Percentiles rank a stretch among this genome's conserved stretches.
Evolutionary conservation across 2,329 filamentous ascomycete species (phyloP).

Genomic region (Rutstroemia sp.): DNA sequence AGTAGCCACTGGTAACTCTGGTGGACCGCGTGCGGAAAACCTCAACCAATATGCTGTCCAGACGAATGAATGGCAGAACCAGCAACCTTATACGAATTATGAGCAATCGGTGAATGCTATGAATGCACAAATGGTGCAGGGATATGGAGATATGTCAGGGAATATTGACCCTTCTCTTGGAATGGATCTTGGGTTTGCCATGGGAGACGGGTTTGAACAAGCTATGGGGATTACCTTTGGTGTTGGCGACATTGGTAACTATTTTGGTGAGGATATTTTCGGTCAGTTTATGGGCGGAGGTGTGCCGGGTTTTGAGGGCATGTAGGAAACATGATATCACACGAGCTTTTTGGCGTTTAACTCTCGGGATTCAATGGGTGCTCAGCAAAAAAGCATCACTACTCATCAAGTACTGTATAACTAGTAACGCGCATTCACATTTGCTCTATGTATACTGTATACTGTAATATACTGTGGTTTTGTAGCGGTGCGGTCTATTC

Average conservation of each 20-base stretch:
- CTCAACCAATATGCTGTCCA: slow-evolving; percentile 16
- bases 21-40: slow-evolving; percentile 19
- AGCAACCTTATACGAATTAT: slow-evolving; percentile 14
- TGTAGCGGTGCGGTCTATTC: too few relatives aligned
- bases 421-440: too few relatives aligned
- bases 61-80: slow-evolving; percentile 21
- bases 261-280: slow-evolving; percentile 27
- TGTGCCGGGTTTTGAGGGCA: slow-evolving; percentile 17
- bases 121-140: slow-evolving; percentile 14
- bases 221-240: slow-evolving; percentile 29
- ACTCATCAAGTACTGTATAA: too few relatives aligned
- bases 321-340: not conserved
- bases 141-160: slow-evolving; percentile 9
- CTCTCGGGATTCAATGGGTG: too few relatives aligned
- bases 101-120: slow-evolving; percentile 13
- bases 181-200: slow-evolving; percentile 23
- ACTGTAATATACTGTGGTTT: too few relatives aligned
- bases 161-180: slow-evolving; percentile 27
- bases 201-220: slow-evolving; percentile 30
- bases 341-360: too few relatives aligned
- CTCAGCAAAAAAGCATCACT: too few relatives aligned
- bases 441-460: too few relatives aligned
- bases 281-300: slow-evolving; percentile 14
- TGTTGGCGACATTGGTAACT: slow-evolving; percentile 25
- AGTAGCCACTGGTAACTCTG: slow-evolving; percentile 32